These are phyloP conservation scores for Sequoia sempervirens DNA, from an alignment of 75 land plant species.

Conservation along the genomic window DNA sequence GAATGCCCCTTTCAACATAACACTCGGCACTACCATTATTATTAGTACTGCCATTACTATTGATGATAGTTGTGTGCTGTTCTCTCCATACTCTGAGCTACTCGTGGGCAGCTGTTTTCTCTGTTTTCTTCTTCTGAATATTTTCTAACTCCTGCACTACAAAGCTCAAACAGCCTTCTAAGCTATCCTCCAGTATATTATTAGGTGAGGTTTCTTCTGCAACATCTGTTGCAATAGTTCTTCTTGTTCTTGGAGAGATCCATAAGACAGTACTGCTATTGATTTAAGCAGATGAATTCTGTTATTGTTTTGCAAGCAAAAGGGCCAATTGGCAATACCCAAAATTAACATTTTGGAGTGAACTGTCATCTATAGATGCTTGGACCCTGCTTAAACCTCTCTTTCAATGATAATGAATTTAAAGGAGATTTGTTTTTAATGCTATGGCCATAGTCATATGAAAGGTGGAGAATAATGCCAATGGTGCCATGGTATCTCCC, in stretches of 20 bases:
- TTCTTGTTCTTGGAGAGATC: background rate
- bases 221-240: background rate
- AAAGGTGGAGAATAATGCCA: too few relatives aligned
- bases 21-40: background rate
- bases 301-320: background rate
- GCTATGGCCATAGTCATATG: too few relatives aligned
- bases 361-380: background rate
- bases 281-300: background rate
- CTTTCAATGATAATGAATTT: background rate
- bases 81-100: constrained; percentile 3
- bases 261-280: background rate
- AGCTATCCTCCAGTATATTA: background rate
- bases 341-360: background rate
- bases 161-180: background rate
- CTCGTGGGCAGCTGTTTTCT: background rate
- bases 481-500: too few relatives aligned
- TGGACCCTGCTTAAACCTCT: background rate
- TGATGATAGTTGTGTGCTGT: background rate
- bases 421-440: too few relatives aligned
- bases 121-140: constrained; percentile 7
- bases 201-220: background rate
- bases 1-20: background rate
- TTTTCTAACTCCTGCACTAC: background rate
- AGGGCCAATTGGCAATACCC: background rate
- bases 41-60: background rate